Conservation (phyloP, 2,329 filamentous ascomycete genomes). For the Botrytis pseudocinerea region DNA sequence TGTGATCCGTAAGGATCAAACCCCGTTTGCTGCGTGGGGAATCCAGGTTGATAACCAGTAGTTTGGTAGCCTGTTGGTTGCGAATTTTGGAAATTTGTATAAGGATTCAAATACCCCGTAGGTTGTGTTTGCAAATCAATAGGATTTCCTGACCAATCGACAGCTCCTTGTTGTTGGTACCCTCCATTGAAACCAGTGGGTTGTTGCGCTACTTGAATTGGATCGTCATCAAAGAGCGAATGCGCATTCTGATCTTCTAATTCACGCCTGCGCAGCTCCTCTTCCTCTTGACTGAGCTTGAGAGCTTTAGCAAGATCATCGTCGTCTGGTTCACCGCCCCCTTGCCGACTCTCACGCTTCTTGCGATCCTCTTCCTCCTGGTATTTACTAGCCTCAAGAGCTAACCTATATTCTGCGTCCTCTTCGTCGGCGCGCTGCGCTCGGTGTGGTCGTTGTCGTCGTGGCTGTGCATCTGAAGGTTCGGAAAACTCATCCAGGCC, state of each 20-base stretch:
- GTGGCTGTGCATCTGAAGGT: conserved; percentile 46
- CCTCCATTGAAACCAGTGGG: conserved; percentile 93
- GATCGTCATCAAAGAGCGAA: conserved; percentile 84
- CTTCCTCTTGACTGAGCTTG: conserved; percentile 90
- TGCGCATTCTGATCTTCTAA: conserved; percentile 82
- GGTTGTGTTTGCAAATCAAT: conserved; percentile 83
- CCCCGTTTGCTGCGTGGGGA: conserved; percentile 65
- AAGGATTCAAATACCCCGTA: conserved; percentile 69
- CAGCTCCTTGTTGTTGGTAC: conserved; percentile 93
- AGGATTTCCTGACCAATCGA: conserved; percentile 97
- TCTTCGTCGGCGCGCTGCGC: conserved; percentile 69
- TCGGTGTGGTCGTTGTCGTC: conserved; percentile 49
- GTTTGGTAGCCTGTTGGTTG: conserved; percentile 66
- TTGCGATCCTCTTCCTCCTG: conserved; percentile 88
- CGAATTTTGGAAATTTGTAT: conserved; percentile 51
- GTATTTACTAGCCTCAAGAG: conserved; percentile 90
- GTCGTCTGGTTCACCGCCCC: conserved; percentile 56
- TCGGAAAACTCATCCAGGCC: conserved; percentile 81
- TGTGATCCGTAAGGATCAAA: conserved; percentile 70
- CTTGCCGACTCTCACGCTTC: conserved; percentile 66
- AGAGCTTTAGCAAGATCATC: conserved; percentile 94
- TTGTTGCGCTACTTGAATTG: conserved; percentile 59
- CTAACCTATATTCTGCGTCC: conserved; percentile 85
- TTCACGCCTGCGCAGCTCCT: conserved; percentile 83
- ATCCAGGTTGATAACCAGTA: conserved; percentile 65